Evolutionary conservation across 1,284 basidiomycete genomes (phyloP), one percentile per base, ranked within the genome.

Genomic region (Mycena sp.): DNA sequence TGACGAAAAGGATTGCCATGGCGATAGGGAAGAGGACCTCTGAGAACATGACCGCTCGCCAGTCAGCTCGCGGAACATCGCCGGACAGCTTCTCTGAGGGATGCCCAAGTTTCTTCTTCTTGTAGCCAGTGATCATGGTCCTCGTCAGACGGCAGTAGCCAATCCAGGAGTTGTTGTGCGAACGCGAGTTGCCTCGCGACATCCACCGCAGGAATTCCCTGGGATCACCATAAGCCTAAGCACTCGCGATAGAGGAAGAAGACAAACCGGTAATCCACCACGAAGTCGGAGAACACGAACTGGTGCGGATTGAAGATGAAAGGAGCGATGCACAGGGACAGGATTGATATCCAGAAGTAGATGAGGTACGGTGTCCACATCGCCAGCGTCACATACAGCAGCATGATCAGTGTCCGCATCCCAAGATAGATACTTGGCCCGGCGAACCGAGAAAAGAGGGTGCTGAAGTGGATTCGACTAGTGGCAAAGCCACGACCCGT

Each of bases 271-370:
- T 98, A 98, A 78, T 98, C 96, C 73, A 98, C 94, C 76, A 98
- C 88, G 77, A 97, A 98, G 78, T 98, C 96, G 56, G 94, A 87
- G 76, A 94, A 91, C 26, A 94, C 93, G 80, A 98, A 98, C 77
- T 98, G 96, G 78, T 98, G 96, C 14, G 96, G 96, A 77, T 98
- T 98, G 86, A 98, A 98, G 70, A 97, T 75, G 90, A 98, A 98
- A 25, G 96, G 96, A 46, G 96, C 91, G 65, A 97, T 80, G 74
- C 94, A 96, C 17, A 98, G 85, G 46, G 96, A 88, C 41, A 95
- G 80, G 67, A 94, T 91, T 38, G 94, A 94, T 60, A 95, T 78
- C 96, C 96, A 98, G 86, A 98, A 98, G 83, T 98, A 98, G 78
- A 96, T 91, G 71, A 98, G 78, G 78, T 93, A 95, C 5, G 91